phyloP scores from a whole-genome alignment of 208 protist species.

The Trypanosoma melophagium region DNA sequence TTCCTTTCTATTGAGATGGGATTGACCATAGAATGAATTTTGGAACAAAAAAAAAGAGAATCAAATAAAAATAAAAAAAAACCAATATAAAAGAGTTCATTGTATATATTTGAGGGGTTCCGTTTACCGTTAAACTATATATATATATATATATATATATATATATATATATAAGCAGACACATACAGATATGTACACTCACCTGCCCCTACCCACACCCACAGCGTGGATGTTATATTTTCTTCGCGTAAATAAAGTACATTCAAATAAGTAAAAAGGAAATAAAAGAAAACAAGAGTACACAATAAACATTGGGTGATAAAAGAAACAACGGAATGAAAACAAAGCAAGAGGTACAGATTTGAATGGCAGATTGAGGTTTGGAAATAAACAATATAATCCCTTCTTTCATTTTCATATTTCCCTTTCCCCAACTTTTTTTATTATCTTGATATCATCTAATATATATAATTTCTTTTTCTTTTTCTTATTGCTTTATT shows the following conservation, averaged over 20 bases:
- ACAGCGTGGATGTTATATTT: not conserved
- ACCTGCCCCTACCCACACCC: constrained; percentile 23
- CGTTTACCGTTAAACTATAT: too few species aligned
- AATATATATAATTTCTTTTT: not conserved
- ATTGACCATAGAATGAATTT: too few species aligned
- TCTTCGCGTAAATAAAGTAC: not conserved
- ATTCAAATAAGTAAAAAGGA: constrained; percentile 6
- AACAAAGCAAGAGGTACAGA: not conserved
- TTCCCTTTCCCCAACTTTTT: not conserved
- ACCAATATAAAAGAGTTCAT: too few species aligned
- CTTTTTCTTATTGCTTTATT: too few species aligned
- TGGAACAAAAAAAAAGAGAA: too few species aligned
- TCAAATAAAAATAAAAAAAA: too few species aligned
- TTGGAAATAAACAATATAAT: not conserved
- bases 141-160: constrained; percentile 12
- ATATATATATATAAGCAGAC: constrained; percentile 15
- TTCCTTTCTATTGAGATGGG: too few species aligned
- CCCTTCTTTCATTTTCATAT: constrained; percentile 7
- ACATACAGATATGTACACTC: constrained; percentile 21
- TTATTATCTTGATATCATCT: not conserved
- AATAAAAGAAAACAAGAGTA: not conserved
- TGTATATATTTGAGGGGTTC: too few species aligned
- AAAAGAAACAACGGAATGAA: constrained; percentile 4
- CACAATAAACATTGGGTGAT: too few species aligned
- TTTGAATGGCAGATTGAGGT: not conserved